These are phyloP conservation scores for Trypanosoma lewisi DNA, from an alignment of 208 protist species.

Conservation along the genomic window DNA sequence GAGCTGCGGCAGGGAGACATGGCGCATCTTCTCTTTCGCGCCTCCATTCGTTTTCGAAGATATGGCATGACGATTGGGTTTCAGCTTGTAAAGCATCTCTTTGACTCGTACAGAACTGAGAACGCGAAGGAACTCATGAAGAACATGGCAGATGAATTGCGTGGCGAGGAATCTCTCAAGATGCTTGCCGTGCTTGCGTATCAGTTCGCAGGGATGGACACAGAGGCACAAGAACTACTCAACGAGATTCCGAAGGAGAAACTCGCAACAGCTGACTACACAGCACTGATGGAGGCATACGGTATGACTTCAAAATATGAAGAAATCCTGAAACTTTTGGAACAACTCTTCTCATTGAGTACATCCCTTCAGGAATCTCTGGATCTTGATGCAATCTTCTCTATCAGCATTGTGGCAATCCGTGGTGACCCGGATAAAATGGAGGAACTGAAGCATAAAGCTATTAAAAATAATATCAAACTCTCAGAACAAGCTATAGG, in stretches of 20 bases:
- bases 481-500: constrained; percentile 65
- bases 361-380: constrained; percentile 2
- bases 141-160: constrained; percentile 82
- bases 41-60: constrained; percentile 85
- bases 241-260: constrained; percentile 42
- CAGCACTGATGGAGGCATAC: constrained; percentile 68
- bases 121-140: constrained; percentile 82
- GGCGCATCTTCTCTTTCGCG: constrained; percentile 90
- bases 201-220: constrained; percentile 50
- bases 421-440: constrained; percentile 37
- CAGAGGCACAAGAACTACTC: constrained; percentile 42
- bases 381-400: constrained; percentile 48
- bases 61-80: constrained; percentile 68
- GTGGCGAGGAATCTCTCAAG: constrained; percentile 45
- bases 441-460: constrained; percentile 38
- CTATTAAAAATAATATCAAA: constrained; percentile 15
- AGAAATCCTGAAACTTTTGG: constrained; percentile 37
- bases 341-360: constrained; percentile 20
- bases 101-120: constrained; percentile 79
- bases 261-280: constrained; percentile 54
- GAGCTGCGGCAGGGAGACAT: constrained; percentile 88
- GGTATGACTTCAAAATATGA: constrained; percentile 56
- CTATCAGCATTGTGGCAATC: constrained; percentile 42
- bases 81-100: constrained; percentile 72
- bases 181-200: constrained; percentile 73